Percentiles rank a stretch among this genome's conserved stretches.
Conservation (phyloP, 306 rosid species). For the Hippophae tibetana region DNA sequence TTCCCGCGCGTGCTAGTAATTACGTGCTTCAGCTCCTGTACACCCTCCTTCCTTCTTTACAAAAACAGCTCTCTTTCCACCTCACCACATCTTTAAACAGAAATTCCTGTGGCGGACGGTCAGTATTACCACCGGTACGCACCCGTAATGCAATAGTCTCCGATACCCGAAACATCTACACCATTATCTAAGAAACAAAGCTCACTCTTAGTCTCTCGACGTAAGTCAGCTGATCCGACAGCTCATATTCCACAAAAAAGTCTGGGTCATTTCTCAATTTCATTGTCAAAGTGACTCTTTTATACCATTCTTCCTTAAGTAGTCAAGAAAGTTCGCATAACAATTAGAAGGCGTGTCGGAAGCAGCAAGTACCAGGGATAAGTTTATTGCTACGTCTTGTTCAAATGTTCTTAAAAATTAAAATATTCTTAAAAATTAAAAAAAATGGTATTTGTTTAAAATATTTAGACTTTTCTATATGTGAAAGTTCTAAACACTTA, state of each 20-base stretch:
- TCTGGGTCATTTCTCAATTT: constrained; percentile 20
- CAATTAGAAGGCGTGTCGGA: no score
- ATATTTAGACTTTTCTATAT: no score
- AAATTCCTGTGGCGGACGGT: constrained; percentile 37
- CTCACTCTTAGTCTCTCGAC: constrained; percentile 21
- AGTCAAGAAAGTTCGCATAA: no score
- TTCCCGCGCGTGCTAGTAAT: constrained; percentile 25
- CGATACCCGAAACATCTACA: constrained; percentile 34
- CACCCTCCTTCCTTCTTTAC: constrained; percentile 16
- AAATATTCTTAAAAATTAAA: no score
- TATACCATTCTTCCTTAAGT: background rate
- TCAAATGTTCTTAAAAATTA: no score
- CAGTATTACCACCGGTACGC: constrained; percentile 50
- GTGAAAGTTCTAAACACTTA: no score
- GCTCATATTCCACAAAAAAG: constrained; percentile 30
- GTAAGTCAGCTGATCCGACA: constrained; percentile 15
- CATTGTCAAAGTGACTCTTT: constrained; percentile 13
- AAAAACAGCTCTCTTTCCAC: constrained; percentile 61
- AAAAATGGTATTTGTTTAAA: no score
- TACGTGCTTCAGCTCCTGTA: constrained; percentile 19
- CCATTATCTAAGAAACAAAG: constrained; percentile 45
- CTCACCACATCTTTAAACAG: constrained; percentile 63
- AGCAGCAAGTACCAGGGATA: no score
- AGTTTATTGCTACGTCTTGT: no score
- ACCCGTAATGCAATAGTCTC: constrained; percentile 43